These are phyloP conservation scores for Cardamine chenopodiifolia DNA, from an alignment of 345 rosid genomes.

Conservation along the genomic window DNA sequence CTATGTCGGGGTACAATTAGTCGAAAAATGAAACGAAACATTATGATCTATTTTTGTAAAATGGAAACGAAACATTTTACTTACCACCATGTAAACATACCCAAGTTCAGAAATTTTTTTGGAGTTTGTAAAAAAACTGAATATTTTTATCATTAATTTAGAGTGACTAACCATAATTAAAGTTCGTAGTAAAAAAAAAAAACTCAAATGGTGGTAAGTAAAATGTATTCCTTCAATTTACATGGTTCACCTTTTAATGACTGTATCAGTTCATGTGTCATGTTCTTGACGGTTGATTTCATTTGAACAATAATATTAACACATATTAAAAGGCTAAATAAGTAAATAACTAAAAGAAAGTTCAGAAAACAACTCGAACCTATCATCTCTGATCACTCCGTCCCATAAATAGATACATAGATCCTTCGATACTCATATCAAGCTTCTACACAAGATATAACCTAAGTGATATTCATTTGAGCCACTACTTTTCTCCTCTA, in stretches of 20 bases:
- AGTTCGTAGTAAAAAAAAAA: neutral
- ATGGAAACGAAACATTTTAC: too few species aligned
- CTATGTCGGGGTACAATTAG: neutral
- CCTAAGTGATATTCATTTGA: neutral
- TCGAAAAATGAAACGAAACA: neutral
- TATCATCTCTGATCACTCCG: slow-evolving; percentile 17
- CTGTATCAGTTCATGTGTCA: slow-evolving; percentile 4
- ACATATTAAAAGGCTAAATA: slow-evolving; percentile 21
- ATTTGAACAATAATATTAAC: neutral
- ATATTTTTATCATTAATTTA: neutral
- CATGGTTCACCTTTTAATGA: neutral
- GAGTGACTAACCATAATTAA: neutral
- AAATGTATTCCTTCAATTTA: neutral
- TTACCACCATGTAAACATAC: too few species aligned
- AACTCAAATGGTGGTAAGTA: too few species aligned
- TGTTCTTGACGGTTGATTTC: slow-evolving; percentile 11
- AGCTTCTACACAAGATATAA: slow-evolving; percentile 2
- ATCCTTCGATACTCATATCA: slow-evolving; percentile 6
- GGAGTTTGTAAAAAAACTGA: neutral
- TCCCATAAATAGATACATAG: slow-evolving; percentile 38
- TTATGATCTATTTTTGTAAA: neutral
- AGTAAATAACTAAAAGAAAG: slow-evolving; percentile 17
- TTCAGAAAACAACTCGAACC: slow-evolving; percentile 32
- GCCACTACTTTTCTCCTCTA: neutral
- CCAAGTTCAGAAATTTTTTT: neutral